Base-by-base conservation (phyloP, 148 eudicot species). In the Vaccinium darrowii region DNA sequence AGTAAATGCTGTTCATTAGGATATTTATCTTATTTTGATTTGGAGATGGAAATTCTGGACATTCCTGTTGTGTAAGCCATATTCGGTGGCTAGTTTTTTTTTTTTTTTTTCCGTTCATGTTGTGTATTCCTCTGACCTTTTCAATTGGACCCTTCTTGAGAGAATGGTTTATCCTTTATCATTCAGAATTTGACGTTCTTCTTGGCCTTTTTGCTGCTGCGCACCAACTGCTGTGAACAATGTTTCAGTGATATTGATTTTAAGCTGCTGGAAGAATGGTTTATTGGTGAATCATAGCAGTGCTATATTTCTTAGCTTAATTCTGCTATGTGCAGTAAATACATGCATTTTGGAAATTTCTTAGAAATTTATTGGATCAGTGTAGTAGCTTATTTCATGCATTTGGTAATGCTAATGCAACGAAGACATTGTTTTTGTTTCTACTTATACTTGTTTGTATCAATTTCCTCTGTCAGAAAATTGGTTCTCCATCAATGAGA, bases 401-500 rank as follows among this genome's bases (percentile, higher is more conserved):
- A 13, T 81, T 63, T 63, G 51, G 51, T 65, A 65, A 43, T 53
- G 56, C 3, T 78, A 25, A 49, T 62, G 74, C 56, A 16, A 33
- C n/a, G 53, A 2, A 51, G 8, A 18, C 25, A 23, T 43, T 11
- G 49, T 43, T 33, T 49, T 11, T 16, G 12, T 21, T 7, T 52
- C 23, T 82, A n/a, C 50, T 27, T n/a, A 49, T 16, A 30, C 30
- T 43, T 53, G 21, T 2, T 63, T 74, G 0, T 79, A 10, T 67
- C n/a, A 57, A 62, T 51, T 84, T 16, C 65, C 1, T 56, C 12
- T 83, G 51, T 52, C 91, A 93, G 98, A 90, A 86, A 84, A 62
- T 84, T 95, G 99, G 97, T 96, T 96, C 91, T 87, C 95, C 25
- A 90, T 96, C 84, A 92, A 93, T 88, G 99, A 88, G 78, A 96